Evolutionary conservation across 1,284 basidiomycete species (phyloP).

Genomic region (Ustilago lituana): DNA sequence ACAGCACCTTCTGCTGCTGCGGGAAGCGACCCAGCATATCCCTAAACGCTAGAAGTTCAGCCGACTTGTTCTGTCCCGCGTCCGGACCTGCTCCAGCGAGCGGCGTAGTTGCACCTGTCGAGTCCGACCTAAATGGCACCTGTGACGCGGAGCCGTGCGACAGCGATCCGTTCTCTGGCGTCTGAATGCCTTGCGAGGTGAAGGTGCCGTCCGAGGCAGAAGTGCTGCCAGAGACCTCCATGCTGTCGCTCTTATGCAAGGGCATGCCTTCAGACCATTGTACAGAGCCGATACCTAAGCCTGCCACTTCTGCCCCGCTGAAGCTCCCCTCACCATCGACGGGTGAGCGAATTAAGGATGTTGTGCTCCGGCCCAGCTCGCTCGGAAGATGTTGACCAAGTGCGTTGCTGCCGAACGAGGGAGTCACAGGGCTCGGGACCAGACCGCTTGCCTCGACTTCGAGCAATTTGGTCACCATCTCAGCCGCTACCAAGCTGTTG

Average conservation of each 20-base stretch:
- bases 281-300: conserved; percentile 24
- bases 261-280: conserved; percentile 28
- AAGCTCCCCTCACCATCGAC: conserved; percentile 1
- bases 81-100: conserved; percentile 13
- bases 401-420: conserved; percentile 14
- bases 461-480: conserved; percentile 18
- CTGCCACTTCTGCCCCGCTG: conserved; percentile 11
- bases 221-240: conserved; percentile 18
- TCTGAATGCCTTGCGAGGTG: conserved; percentile 21
- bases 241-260: conserved; percentile 11
- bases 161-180: conserved; percentile 24
- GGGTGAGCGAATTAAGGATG: background rate
- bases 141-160: conserved; percentile 19
- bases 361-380: conserved; percentile 11
- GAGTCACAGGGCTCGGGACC: conserved; percentile 21
- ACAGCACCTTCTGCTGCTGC: conserved; percentile 33
- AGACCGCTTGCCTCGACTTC: conserved; percentile 18
- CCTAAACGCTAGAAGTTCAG: conserved; percentile 33
- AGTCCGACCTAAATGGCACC: conserved; percentile 4
- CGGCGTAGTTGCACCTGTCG: conserved; percentile 13
- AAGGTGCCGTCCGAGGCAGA: conserved; percentile 38
- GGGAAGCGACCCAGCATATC: conserved; percentile 43
- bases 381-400: conserved; percentile 4
- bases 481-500: conserved; percentile 11
- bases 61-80: conserved; percentile 14